These are phyloP conservation scores for Debaryomycetaceae sp. DNA, from an alignment of 1,139 yeast genomes.

Conservation along the genomic window DNA sequence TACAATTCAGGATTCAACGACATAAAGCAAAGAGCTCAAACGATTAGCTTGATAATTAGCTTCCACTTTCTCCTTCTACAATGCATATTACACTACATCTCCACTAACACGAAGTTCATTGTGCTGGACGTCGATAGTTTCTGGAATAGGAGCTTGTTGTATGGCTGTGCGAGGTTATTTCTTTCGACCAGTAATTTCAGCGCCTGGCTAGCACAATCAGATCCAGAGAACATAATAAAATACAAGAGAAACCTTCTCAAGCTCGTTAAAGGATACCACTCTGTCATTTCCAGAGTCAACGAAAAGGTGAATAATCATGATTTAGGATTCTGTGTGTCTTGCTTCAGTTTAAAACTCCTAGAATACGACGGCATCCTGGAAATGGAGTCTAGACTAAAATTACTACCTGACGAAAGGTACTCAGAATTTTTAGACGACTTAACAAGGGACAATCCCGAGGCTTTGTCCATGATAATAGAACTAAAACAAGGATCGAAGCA, in stretches of 20 bases:
- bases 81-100: constrained; percentile 23
- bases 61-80: constrained; percentile 32
- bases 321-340: neutral
- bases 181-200: constrained; percentile 18
- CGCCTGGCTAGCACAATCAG: constrained; percentile 20
- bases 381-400: neutral
- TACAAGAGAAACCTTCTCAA: constrained; percentile 17
- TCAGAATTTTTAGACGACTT: constrained; percentile 6
- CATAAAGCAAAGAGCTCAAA: constrained; percentile 3
- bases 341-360: constrained; percentile 2
- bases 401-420: neutral
- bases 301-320: constrained; percentile 1
- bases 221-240: constrained; percentile 9
- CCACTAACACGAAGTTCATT: constrained; percentile 16
- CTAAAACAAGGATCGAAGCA: neutral
- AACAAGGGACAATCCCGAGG: neutral
- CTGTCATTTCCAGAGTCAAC: constrained; percentile 11
- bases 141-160: constrained; percentile 9
- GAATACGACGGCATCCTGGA: neutral
- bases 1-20: constrained; percentile 1
- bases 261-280: constrained; percentile 22
- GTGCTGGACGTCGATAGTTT: constrained; percentile 8
- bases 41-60: constrained; percentile 23
- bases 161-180: constrained; percentile 16
- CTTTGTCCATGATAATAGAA: neutral